These are phyloP conservation scores for Pseudopithomyces maydicus DNA, from an alignment of 2,329 filamentous ascomycete genomes.

Conservation along the genomic window DNA sequence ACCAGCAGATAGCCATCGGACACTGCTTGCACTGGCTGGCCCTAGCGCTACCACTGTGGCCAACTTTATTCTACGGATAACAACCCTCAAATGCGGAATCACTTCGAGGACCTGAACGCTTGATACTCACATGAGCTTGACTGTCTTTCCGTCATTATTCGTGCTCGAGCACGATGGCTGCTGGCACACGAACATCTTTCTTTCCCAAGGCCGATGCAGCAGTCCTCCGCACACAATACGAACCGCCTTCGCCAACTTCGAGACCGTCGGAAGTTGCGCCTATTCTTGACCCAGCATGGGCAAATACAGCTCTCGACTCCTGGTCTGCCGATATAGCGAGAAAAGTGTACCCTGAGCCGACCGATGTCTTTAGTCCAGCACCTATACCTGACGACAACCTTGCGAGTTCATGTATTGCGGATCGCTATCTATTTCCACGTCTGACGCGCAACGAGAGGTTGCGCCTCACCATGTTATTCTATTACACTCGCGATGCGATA, in stretches of 20 bases:
- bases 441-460: conserved; percentile 45
- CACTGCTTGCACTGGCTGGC: background rate
- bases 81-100: background rate
- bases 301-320: conserved; percentile 20
- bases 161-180: background rate
- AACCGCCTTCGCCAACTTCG: conserved; percentile 19
- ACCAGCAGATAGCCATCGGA: background rate
- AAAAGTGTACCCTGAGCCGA: conserved; percentile 22
- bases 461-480: conserved; percentile 50
- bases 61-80: background rate
- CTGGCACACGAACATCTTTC: conserved; percentile 2
- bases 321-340: conserved; percentile 23
- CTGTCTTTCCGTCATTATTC: background rate
- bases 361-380: conserved; percentile 22
- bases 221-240: conserved; percentile 26
- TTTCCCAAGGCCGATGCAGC: conserved; percentile 34
- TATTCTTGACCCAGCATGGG: conserved; percentile 29
- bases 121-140: background rate
- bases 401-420: conserved; percentile 14
- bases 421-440: conserved; percentile 42
- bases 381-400: conserved; percentile 20
- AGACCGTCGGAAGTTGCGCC: conserved; percentile 27
- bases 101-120: background rate
- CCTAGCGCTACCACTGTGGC: background rate
- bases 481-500: conserved; percentile 49